Percentiles rank a stretch among this genome's conserved stretches.
These are phyloP conservation scores for Ceratocystis eucalypticola DNA, from an alignment of 2,329 filamentous ascomycete genomes.

Conservation along the genomic window DNA sequence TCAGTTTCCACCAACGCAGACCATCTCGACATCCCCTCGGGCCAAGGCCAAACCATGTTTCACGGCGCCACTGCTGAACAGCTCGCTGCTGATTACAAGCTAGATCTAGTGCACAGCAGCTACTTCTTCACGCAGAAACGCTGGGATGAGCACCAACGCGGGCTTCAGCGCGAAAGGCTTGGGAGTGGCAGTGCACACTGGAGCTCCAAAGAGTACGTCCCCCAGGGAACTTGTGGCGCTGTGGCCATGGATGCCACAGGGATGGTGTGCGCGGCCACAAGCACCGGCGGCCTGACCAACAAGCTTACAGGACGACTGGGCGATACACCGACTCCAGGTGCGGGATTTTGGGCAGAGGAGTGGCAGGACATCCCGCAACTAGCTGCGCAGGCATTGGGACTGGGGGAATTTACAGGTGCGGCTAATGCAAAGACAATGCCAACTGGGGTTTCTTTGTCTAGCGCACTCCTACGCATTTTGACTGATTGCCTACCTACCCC, in stretches of 20 bases:
- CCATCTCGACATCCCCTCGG: constrained; percentile 37
- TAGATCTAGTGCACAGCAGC: constrained; percentile 52
- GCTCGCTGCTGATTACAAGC: constrained; percentile 52
- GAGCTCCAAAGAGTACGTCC: constrained; percentile 52
- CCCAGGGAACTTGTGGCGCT: constrained; percentile 73
- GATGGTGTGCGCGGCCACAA: constrained; percentile 54
- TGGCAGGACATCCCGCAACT: constrained; percentile 45
- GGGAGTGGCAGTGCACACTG: constrained; percentile 35
- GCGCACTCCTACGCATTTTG: constrained; percentile 35
- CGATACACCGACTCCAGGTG: constrained; percentile 71
- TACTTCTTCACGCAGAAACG: constrained; percentile 70
- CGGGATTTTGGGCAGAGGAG: constrained; percentile 82
- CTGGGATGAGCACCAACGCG: constrained; percentile 64
- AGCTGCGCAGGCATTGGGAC: constrained; percentile 16
- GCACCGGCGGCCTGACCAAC: constrained; percentile 71
- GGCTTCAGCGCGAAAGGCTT: constrained; percentile 36
- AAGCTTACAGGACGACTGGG: constrained; percentile 76
- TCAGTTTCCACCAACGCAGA: not conserved
- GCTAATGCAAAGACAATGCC: constrained; percentile 15
- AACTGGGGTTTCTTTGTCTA: constrained; percentile 28
- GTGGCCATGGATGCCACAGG: constrained; percentile 69
- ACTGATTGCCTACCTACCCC: constrained; percentile 47
- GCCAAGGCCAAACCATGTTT: constrained; percentile 57
- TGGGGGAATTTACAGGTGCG: constrained; percentile 25
- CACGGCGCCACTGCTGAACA: constrained; percentile 54